Conservation (phyloP, 441 rosid genomes). For the Viola pubescens region DNA sequence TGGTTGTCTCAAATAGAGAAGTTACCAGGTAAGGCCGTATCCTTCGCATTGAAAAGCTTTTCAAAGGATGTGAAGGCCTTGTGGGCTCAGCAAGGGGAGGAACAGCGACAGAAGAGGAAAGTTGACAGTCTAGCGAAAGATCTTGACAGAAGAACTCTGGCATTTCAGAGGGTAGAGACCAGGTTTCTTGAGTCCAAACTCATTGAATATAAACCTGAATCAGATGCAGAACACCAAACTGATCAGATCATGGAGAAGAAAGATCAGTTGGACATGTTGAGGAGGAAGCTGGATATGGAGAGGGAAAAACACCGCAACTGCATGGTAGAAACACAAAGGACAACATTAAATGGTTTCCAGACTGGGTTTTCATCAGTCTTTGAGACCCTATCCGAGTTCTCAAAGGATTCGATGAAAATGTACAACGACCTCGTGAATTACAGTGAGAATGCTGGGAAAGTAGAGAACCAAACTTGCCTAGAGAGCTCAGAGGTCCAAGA, state of each 20-base stretch:
- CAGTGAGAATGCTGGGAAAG: conserved; percentile 25
- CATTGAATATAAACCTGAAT: conserved; percentile 31
- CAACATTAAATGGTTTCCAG: conserved; percentile 48
- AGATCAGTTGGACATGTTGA: conserved; percentile 56
- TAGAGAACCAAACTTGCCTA: conserved; percentile 23
- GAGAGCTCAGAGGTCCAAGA: conserved; percentile 32
- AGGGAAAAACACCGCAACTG: conserved; percentile 53
- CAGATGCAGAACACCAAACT: conserved; percentile 24
- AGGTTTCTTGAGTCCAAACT: conserved; percentile 41
- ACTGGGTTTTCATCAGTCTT: conserved; percentile 43
- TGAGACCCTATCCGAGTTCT: conserved; percentile 43
- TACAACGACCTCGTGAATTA: conserved; percentile 39
- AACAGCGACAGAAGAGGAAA: conserved; percentile 74
- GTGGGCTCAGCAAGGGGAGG: conserved; percentile 80
- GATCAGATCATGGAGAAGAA: conserved; percentile 38
- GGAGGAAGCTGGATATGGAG: conserved; percentile 53
- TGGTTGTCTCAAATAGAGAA: conserved; percentile 62
- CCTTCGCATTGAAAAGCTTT: conserved; percentile 58
- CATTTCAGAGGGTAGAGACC: conserved; percentile 50
- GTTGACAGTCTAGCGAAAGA: conserved; percentile 75
- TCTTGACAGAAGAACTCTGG: conserved; percentile 49
- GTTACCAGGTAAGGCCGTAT: conserved; percentile 53
- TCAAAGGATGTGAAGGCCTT: conserved; percentile 56
- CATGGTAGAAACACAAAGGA: conserved; percentile 55
- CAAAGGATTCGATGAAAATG: conserved; percentile 45